Evolutionary conservation across 108 stramenopile genomes (phyloP).

Genomic region (Cyclostephanos tholiformis): DNA sequence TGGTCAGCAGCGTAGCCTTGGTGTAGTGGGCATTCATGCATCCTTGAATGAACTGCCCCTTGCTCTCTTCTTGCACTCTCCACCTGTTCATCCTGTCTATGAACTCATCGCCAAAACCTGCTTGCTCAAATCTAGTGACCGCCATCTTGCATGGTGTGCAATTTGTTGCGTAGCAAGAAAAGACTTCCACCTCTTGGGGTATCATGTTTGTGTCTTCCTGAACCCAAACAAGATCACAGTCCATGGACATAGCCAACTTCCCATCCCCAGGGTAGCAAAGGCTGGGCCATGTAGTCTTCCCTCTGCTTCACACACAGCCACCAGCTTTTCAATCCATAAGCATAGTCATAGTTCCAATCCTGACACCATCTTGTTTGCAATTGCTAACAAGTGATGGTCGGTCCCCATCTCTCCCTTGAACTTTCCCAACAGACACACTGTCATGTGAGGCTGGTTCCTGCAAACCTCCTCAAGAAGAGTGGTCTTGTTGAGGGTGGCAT

Average conservation of each 20-base stretch:
- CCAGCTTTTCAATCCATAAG: conserved; percentile 12
- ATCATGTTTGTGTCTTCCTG: neutral
- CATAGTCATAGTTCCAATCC: neutral
- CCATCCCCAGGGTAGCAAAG: conserved; percentile 5
- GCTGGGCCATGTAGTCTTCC: neutral
- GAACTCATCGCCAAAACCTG: neutral
- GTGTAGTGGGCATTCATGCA: conserved; percentile 14
- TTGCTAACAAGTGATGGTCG: neutral
- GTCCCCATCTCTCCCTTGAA: conserved; percentile 29
- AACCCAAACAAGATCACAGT: conserved; percentile 11
- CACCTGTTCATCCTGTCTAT: no score
- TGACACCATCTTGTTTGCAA: neutral
- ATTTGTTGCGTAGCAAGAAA: neutral
- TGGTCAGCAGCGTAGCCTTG: neutral
- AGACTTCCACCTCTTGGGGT: conserved; percentile 1
- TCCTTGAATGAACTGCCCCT: neutral
- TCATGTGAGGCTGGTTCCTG: conserved; percentile 9
- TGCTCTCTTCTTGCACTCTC: neutral
- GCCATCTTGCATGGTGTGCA: conserved; percentile 4
- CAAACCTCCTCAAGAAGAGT: conserved; percentile 4
- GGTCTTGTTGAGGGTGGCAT: neutral
- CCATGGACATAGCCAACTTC: neutral
- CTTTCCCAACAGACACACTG: conserved; percentile 18
- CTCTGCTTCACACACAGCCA: neutral
- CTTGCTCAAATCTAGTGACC: neutral